Conservation (phyloP, 169 alveolate genomes). For the Toxoplasma gondii region DNA sequence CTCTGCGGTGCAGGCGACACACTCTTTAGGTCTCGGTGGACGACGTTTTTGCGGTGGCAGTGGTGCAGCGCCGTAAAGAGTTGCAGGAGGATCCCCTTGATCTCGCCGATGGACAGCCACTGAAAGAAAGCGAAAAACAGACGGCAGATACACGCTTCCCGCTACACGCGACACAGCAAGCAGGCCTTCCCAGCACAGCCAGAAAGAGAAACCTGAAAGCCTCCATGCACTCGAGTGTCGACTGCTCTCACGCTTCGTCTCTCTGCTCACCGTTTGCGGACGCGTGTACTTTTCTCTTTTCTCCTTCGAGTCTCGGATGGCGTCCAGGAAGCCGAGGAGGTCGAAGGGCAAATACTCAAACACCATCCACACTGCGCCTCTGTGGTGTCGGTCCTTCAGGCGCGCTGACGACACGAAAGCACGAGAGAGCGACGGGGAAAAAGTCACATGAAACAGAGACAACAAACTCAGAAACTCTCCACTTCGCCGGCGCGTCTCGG, state of each 20-base stretch:
- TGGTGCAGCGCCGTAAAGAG: constrained; percentile 85
- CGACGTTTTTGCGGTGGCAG: constrained; percentile 86
- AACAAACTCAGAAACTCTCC: too few relatives aligned
- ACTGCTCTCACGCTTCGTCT: too few relatives aligned
- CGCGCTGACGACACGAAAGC: constrained; percentile 18
- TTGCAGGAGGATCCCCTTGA: constrained; percentile 83
- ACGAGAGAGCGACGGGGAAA: not conserved
- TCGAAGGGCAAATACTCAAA: constrained; percentile 75
- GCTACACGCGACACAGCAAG: not conserved
- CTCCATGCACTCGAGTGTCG: too few relatives aligned
- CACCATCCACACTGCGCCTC: constrained; percentile 74
- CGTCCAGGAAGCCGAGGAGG: constrained; percentile 71
- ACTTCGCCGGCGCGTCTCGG: too few relatives aligned
- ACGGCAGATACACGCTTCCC: not conserved
- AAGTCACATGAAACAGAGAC: not conserved
- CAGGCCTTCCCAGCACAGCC: too few relatives aligned
- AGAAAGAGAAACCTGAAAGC: too few relatives aligned
- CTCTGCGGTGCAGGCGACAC: constrained; percentile 72
- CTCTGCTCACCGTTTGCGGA: constrained; percentile 61
- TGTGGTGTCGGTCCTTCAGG: constrained; percentile 23
- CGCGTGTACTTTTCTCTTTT: constrained; percentile 34
- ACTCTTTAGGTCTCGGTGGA: constrained; percentile 91
- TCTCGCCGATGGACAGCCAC: constrained; percentile 82
- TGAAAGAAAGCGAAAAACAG: not conserved
- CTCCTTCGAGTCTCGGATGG: constrained; percentile 36